Evolutionary conservation across 2,329 filamentous ascomycete species (phyloP), one percentile per base, ranked within the genome.

Genomic region (Mycosphaerella arachidis): DNA sequence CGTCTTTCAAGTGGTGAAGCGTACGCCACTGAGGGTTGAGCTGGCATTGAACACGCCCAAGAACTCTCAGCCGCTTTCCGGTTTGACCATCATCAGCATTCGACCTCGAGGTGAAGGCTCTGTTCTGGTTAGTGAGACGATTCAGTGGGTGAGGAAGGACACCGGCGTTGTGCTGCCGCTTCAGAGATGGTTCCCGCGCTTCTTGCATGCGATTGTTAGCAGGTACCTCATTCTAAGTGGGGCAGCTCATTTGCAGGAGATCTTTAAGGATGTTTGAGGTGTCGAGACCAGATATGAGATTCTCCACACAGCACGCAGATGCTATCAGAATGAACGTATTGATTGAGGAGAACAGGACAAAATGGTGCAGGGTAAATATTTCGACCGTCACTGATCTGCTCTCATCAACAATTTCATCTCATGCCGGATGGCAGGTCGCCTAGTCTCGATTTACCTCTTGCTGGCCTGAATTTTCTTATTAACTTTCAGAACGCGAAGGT

Each of bases 1-100:
- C 4, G 53, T 64, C 16, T 68, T 64, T 45, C 31, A 62, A 29
- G 66, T 68, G 3, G 60, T 66, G 7, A 66, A 64, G 53, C 54
- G 65, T 1, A 61, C 56, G 5, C 48, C 60, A 10, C 51, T 64
- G 1, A 48, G 57, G 1, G 58, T 58, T n/a, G 66, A 68, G 35
- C n/a, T 68, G 10, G 53, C 57, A 8, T 50, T 64, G 35, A 48
- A 43, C 5, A n/a, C 40, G 6, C 53, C 59, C 5, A 40, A 52
- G 35, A 40, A 37, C 5, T 45, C 55, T 20, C 54, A 55, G 16
- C 48, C 53, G 29, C 45, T 67, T 4, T 31, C 55, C 6, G 62
- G 65, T 5, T 54, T 64, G 30, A 46, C 63, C 43, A 54, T 67
- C 27, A 60, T 67, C 20, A 58, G 55, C 29, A 30, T 64, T 46